These are phyloP conservation scores for Kodamaea derodonti DNA, from an alignment of 1,139 yeast species.

Conservation along the genomic window DNA sequence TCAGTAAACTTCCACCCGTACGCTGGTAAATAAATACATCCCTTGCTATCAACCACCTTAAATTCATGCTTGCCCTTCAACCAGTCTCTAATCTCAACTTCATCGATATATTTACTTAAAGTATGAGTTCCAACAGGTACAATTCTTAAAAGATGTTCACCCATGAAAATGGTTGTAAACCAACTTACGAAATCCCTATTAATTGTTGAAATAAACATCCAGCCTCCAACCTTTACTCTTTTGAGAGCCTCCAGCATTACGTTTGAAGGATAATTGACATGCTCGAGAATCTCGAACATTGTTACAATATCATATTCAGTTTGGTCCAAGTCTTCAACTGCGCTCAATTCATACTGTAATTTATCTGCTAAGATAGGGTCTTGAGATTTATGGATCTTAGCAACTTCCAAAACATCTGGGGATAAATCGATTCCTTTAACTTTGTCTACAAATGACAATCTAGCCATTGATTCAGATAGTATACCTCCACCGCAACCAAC, in stretches of 20 bases:
- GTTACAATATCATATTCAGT: constrained; percentile 73
- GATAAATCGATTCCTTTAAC: constrained; percentile 88
- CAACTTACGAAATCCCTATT: constrained; percentile 87
- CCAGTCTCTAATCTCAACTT: constrained; percentile 69
- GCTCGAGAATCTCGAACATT: constrained; percentile 92
- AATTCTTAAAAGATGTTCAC: constrained; percentile 70
- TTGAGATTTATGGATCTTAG: constrained; percentile 56
- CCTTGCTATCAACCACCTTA: constrained; percentile 64
- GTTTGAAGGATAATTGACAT: constrained; percentile 78
- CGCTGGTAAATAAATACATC: constrained; percentile 79
- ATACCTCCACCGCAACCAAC: constrained; percentile 99
- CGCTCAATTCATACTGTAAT: constrained; percentile 54
- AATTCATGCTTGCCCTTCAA: constrained; percentile 41
- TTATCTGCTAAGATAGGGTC: constrained; percentile 58
- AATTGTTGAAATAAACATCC: constrained; percentile 84
- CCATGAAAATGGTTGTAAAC: constrained; percentile 90
- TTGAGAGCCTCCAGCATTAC: constrained; percentile 65
- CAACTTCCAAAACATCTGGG: constrained; percentile 75
- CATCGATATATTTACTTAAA: constrained; percentile 78
- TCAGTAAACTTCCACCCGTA: constrained; percentile 78
- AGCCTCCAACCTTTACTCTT: constrained; percentile 74
- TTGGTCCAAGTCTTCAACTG: constrained; percentile 55
- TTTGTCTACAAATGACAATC: constrained; percentile 56
- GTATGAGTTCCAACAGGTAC: constrained; percentile 95
- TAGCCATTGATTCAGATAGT: constrained; percentile 78